Percentiles rank a stretch among this genome's conserved stretches.
Evolutionary conservation across 2,329 filamentous ascomycete species (phyloP).

Genomic region (Phialophora expanda): DNA sequence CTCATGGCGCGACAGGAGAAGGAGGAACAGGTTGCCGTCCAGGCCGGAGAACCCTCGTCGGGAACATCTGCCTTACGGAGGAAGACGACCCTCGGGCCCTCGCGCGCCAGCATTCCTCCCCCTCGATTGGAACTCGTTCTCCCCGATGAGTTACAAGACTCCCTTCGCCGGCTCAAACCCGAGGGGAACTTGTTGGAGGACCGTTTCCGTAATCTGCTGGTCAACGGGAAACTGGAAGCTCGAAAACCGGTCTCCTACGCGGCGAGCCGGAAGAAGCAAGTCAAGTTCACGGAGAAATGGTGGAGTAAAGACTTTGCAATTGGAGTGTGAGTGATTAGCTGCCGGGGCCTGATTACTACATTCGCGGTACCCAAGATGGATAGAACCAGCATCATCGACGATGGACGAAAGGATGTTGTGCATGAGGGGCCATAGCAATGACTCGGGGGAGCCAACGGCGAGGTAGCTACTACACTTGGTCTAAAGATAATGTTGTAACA

Average conservation of each 20-base stretch:
- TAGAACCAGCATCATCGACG: neutral
- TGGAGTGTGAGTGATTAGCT: neutral
- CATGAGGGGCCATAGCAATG: neutral
- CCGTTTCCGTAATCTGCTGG: slow-evolving; percentile 83
- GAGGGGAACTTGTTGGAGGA: slow-evolving; percentile 96
- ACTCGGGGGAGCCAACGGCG: neutral
- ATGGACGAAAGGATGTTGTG: neutral
- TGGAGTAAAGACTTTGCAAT: slow-evolving; percentile 84
- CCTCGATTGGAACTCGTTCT: slow-evolving; percentile 80
- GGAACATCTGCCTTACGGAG: slow-evolving; percentile 21
- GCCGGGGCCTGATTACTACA: neutral
- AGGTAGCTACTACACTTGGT: neutral
- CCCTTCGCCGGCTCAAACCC: slow-evolving; percentile 80
- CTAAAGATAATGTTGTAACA: neutral
- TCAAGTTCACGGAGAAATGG: slow-evolving; percentile 92
- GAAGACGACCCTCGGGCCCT: slow-evolving; percentile 25
- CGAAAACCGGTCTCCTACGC: slow-evolving; percentile 77
- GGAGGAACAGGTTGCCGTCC: slow-evolving; percentile 60
- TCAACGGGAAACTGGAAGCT: slow-evolving; percentile 87
- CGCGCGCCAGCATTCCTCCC: slow-evolving; percentile 64
- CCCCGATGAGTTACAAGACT: slow-evolving; percentile 81
- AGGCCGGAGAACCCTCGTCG: neutral
- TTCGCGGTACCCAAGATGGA: neutral
- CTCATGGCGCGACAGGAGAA: slow-evolving; percentile 45
- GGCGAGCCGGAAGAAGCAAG: slow-evolving; percentile 75